Percentiles rank a stretch among this genome's conserved stretches.
phyloP scores from a whole-genome alignment of 306 rosid genomes.

The Hylodesmum podocarpum region DNA sequence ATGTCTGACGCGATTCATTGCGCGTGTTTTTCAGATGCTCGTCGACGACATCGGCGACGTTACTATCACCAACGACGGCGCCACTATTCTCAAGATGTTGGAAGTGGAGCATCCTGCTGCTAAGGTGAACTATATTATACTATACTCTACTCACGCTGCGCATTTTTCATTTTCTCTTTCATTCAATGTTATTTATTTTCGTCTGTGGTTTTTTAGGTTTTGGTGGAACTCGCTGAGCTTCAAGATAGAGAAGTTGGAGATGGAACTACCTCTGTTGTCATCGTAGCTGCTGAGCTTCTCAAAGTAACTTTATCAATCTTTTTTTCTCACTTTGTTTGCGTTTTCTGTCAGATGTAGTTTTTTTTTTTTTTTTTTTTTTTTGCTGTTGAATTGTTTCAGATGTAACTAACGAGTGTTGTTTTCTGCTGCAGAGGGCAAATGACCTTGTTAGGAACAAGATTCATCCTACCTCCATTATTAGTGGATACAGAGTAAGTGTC shows the following conservation, averaged over 20 bases:
- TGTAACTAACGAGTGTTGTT: not conserved
- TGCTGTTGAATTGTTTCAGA: too few relatives aligned
- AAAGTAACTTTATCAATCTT: slow-evolving; percentile 45
- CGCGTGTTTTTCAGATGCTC: slow-evolving; percentile 64
- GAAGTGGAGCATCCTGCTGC: slow-evolving; percentile 99
- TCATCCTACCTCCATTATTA: slow-evolving; percentile 96
- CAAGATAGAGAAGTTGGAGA: slow-evolving; percentile 98
- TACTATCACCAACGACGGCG: slow-evolving; percentile 94
- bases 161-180: not conserved
- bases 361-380: too few relatives aligned
- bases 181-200: not conserved
- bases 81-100: slow-evolving; percentile 93
- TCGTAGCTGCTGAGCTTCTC: slow-evolving; percentile 91
- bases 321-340: not conserved
- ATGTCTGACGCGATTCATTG: not conserved
- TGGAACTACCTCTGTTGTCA: slow-evolving; percentile 95
- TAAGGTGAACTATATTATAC: slow-evolving; percentile 42
- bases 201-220: slow-evolving; percentile 53
- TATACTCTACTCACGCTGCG: not conserved
- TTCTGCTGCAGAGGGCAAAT: slow-evolving; percentile 74
- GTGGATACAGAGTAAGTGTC: slow-evolving; percentile 83
- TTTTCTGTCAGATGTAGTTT: not conserved
- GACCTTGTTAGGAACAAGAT: slow-evolving; percentile 93
- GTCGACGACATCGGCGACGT: slow-evolving; percentile 96
- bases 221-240: slow-evolving; percentile 94